A percentile compares a stretch with the other conserved stretches of the same genome.
These are phyloP conservation scores for Saccharomycopsis hybrid DNA, from an alignment of 1,139 yeast genomes.

Conservation along the genomic window DNA sequence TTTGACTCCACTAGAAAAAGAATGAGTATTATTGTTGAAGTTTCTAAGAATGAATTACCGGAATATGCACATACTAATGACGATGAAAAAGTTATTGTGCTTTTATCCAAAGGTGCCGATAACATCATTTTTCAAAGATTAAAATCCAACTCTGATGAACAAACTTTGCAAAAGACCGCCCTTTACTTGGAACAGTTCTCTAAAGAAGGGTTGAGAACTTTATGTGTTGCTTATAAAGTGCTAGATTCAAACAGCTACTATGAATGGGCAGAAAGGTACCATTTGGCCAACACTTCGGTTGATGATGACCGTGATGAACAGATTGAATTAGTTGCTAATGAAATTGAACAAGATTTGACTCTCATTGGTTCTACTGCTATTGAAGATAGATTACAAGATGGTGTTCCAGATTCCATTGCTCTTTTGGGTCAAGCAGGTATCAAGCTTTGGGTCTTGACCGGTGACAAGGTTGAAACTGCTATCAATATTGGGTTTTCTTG, in stretches of 20 bases:
- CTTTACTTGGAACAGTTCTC: slow-evolving; percentile 87
- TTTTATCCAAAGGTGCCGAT: slow-evolving; percentile 94
- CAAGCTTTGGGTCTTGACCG: slow-evolving; percentile 94
- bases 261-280: slow-evolving; percentile 65
- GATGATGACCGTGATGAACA: slow-evolving; percentile 69
- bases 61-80: slow-evolving; percentile 9
- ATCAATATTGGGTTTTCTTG: slow-evolving; percentile 98
- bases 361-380: slow-evolving; percentile 95
- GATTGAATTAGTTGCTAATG: slow-evolving; percentile 72
- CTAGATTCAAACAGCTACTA: slow-evolving; percentile 52
- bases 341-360: slow-evolving; percentile 64
- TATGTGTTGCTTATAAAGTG: slow-evolving; percentile 83
- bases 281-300: slow-evolving; percentile 66
- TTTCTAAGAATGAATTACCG: slow-evolving; percentile 34
- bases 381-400: slow-evolving; percentile 91
- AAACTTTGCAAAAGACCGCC: slow-evolving; percentile 57
- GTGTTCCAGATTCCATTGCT: slow-evolving; percentile 92
- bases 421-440: slow-evolving; percentile 85
- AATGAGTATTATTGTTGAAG: slow-evolving; percentile 48
- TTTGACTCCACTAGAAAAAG: slow-evolving; percentile 53
- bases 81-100: slow-evolving; percentile 39
- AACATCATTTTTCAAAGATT: slow-evolving; percentile 79
- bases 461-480: slow-evolving; percentile 97
- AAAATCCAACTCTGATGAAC: slow-evolving; percentile 40
- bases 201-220: slow-evolving; percentile 89